Evolutionary conservation across 1,139 yeast species (phyloP), one percentile per base, ranked within the genome.

Genomic region (Candida glucosophila): DNA sequence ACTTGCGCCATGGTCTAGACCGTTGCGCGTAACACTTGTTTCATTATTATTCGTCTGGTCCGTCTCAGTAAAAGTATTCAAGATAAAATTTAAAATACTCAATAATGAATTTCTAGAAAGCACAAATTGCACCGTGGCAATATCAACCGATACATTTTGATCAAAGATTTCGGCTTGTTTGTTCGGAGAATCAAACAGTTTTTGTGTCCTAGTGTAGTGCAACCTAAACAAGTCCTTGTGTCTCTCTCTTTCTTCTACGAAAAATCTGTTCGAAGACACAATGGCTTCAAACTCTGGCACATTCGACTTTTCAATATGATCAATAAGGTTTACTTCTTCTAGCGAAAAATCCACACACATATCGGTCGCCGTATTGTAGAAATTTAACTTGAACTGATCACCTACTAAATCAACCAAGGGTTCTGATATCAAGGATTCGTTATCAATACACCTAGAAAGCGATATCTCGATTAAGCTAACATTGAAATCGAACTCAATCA

Each of bases 11-110:
- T 66, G 71, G 14, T 57, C 64, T 14, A 22, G 21, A 19, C 23
- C 16, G 12, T 20, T 12, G 13, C 22, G 12, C 9, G 12, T 12
- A 31, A 67, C 69, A n/a, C 55, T 50, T 17, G 67, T 67, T 36
- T 69, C 67, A 39, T 77, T 76, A 37, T 79, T 85, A 29, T 77
- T 73, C 32, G 79, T 57, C 17, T 63, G 73, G 52, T 77, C 85
- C 1, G 83, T 77, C 49, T 77, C 81, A 0, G 95, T 80, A 46
- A 90, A 90, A 0, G 97, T 90, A 24, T 88, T 82, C 43, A 88
- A 62, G 3, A 80, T 61, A 47, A 79, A 92, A 49, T 86, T 92
- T 36, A 90, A 55, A 10, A 90, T 56, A 3, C 94, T 79, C 37
- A 90, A 62, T 14, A 82, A 56, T 2, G 95, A 80, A 41, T 74